A percentile compares a stretch with the other conserved stretches of the same genome.
Evolutionary conservation across 495 filamentous ascomycete species (phyloP).

Genomic region (Polyplosphaeria fusca): DNA sequence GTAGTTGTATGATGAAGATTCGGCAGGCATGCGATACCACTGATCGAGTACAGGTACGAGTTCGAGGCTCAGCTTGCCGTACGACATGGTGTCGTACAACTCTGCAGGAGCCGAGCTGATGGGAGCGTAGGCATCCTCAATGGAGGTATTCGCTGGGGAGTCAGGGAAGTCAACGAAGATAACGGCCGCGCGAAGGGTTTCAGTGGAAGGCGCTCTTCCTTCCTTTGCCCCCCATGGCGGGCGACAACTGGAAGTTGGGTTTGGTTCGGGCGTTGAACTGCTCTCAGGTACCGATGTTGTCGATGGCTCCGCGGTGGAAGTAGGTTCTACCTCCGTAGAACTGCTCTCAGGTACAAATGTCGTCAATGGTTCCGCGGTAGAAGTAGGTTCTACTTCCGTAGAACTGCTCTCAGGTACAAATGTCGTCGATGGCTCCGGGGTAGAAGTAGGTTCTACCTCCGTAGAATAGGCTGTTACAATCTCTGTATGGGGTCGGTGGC

Average conservation of each 20-base stretch:
- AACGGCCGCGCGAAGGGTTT: slow-evolving; percentile 13
- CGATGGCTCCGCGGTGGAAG: not conserved
- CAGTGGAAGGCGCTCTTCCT: not conserved
- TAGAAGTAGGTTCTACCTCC: not conserved
- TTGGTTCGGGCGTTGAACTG: not conserved
- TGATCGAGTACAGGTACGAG: slow-evolving; percentile 8
- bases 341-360: too few species aligned
- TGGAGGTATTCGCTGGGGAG: slow-evolving; percentile 3
- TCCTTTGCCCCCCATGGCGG: not conserved
- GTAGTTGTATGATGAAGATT: slow-evolving; percentile 7
- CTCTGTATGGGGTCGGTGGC: too few species aligned
- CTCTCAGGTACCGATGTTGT: not conserved
- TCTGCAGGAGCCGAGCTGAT: slow-evolving; percentile 1
- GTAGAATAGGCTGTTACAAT: not conserved
- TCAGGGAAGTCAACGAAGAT: slow-evolving; percentile 22
- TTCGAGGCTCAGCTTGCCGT: slow-evolving; percentile 23
- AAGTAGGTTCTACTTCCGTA: not conserved
- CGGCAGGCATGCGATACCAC: slow-evolving; percentile 16
- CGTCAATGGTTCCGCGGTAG: not conserved
- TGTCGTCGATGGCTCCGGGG: not conserved
- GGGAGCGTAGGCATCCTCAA: slow-evolving; percentile 6
- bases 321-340: not conserved
- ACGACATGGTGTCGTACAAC: slow-evolving; percentile 18
- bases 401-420: not conserved
- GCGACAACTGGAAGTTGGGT: slow-evolving; percentile 5